Evolutionary conservation across 768 basidiomycete species (phyloP).

Genomic region (Mrakia hoshinonis): DNA sequence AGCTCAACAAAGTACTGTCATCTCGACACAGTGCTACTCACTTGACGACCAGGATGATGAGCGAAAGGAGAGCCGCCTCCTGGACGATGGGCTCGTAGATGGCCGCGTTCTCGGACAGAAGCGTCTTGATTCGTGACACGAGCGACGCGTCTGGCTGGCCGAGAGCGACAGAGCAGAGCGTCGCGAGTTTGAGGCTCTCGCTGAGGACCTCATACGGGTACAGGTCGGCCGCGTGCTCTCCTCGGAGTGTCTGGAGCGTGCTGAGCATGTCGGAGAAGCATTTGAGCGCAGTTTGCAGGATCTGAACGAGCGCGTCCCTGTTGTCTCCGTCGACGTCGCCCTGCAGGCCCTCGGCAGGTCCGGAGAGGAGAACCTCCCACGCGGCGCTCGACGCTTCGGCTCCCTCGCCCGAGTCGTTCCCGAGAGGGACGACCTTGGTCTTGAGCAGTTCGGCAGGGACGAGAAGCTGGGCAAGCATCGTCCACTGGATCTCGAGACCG

Average conservation of each 20-base stretch:
- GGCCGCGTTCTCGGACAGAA: conserved; percentile 73
- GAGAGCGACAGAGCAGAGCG: conserved; percentile 66
- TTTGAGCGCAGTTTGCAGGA: conserved; percentile 57
- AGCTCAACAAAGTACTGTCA: too few species aligned
- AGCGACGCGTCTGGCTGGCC: conserved; percentile 61
- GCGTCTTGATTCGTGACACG: conserved; percentile 57
- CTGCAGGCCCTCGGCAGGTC: conserved; percentile 34
- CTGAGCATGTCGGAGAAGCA: conserved; percentile 67
- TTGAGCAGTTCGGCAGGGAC: conserved; percentile 45
- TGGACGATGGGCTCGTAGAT: conserved; percentile 75
- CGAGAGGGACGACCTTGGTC: conserved; percentile 30
- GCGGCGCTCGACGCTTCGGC: conserved; percentile 77
- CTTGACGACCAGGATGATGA: conserved; percentile 76
- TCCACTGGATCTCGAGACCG: conserved; percentile 76
- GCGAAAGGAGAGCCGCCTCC: conserved; percentile 79
- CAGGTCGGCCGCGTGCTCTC: conserved; percentile 69
- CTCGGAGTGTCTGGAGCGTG: conserved; percentile 75
- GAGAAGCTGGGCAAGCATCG: conserved; percentile 60
- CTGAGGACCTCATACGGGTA: conserved; percentile 91
- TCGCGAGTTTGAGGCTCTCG: conserved; percentile 78
- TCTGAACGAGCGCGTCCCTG: conserved; percentile 45
- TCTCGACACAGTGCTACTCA: conserved; percentile 39
- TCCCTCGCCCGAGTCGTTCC: conserved; percentile 47
- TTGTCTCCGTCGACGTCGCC: conserved; percentile 41
- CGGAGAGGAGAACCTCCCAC: conserved; percentile 54